Conservation (phyloP, 306 rosid species). For the Quercus parvula region DNA sequence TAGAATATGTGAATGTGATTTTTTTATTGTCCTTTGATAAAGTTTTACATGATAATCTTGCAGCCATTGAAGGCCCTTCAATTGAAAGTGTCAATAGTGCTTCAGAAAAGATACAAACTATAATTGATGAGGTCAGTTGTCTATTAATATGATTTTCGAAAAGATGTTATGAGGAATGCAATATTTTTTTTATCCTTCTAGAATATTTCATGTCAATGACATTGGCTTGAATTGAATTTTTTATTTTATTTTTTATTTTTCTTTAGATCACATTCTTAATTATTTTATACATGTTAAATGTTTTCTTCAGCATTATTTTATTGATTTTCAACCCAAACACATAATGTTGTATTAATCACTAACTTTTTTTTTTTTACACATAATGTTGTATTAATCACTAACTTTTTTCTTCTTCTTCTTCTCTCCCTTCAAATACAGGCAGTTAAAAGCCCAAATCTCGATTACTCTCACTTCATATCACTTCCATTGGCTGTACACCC, state of each 20-base stretch:
- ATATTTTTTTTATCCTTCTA: slow-evolving; percentile 8
- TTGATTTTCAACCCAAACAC: neutral
- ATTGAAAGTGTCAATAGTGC: slow-evolving; percentile 62
- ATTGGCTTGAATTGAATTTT: neutral
- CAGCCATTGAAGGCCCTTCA: slow-evolving; percentile 82
- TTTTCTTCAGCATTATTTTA: neutral
- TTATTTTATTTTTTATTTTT: neutral
- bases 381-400: neutral
- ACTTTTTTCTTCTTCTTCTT: neutral
- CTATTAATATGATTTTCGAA: slow-evolving; percentile 24
- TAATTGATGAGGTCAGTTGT: slow-evolving; percentile 70
- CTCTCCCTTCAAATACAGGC: slow-evolving; percentile 37
- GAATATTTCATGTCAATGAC: slow-evolving; percentile 8
- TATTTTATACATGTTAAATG: neutral
- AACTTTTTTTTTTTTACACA: neutral
- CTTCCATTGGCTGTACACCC: slow-evolving; percentile 95
- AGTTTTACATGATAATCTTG: slow-evolving; percentile 21
- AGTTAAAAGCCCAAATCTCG: slow-evolving; percentile 69
- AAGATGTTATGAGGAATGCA: slow-evolving; percentile 1
- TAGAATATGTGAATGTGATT: neutral
- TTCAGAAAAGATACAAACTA: slow-evolving; percentile 59
- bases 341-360: neutral
- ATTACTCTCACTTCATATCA: slow-evolving; percentile 89
- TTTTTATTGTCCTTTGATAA: slow-evolving; percentile 8
- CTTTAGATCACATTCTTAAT: neutral